These are phyloP conservation scores for Dalechampia spathulata DNA, from an alignment of 441 rosid genomes.

Conservation along the genomic window DNA sequence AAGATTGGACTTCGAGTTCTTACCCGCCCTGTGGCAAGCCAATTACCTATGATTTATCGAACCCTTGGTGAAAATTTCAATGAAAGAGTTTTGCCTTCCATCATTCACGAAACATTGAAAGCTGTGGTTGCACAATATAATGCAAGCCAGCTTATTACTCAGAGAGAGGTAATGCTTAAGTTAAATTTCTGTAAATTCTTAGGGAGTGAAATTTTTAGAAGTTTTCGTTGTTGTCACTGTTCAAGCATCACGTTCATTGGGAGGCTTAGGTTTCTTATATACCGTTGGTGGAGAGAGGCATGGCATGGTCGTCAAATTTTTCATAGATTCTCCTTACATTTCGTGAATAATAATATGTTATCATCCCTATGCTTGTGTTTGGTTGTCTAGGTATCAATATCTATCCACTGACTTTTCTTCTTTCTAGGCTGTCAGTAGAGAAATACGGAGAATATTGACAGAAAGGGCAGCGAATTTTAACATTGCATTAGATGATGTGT, in stretches of 20 bases:
- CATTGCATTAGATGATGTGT: constrained; percentile 78
- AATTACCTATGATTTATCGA: constrained; percentile 64
- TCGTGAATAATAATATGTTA: no score
- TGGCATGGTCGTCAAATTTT: no score
- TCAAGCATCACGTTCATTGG: no score
- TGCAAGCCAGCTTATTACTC: constrained; percentile 95
- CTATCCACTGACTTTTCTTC: no score
- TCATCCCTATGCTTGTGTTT: no score
- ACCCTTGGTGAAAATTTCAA: constrained; percentile 79
- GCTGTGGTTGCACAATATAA: constrained; percentile 93
- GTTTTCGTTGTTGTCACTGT: no score
- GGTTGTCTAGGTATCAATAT: no score
- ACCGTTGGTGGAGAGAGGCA: no score
- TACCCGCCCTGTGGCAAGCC: constrained; percentile 69
- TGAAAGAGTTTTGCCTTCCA: constrained; percentile 87
- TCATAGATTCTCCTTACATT: no score
- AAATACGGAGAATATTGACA: constrained; percentile 75
- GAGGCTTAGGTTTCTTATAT: no score
- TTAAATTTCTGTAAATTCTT: no score
- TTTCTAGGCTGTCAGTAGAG: constrained; percentile 65
- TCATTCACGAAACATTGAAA: constrained; percentile 85
- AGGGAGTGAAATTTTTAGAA: no score
- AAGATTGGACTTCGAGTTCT: constrained; percentile 94
- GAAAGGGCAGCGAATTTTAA: constrained; percentile 67
- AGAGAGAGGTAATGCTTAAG: constrained; percentile 77